A percentile compares a stretch with the other conserved stretches of the same genome.
phyloP scores from a whole-genome alignment of 2,329 filamentous ascomycete genomes.

The Myriosclerotinia duriaeana region DNA sequence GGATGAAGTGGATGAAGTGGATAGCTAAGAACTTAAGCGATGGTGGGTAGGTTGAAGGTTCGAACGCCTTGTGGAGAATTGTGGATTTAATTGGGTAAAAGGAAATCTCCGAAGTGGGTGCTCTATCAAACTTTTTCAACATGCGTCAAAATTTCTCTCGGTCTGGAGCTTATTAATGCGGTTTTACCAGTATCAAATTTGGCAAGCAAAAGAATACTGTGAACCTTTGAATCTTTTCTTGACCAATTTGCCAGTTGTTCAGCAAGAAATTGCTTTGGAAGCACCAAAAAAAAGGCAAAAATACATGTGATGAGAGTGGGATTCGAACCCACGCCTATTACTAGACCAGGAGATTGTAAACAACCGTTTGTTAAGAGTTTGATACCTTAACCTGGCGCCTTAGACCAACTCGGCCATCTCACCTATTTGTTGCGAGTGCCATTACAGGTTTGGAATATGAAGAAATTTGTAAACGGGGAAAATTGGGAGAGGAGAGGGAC shows the following conservation, averaged over 20 bases:
- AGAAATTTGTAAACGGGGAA: neutral
- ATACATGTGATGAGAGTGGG: constrained; percentile 1
- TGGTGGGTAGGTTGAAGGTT: neutral
- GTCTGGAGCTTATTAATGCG: neutral
- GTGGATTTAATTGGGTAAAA: constrained; percentile 12
- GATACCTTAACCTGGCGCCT: constrained; percentile 20
- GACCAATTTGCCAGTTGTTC: neutral
- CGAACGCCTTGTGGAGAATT: constrained; percentile 8
- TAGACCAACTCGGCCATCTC: constrained; percentile 21
- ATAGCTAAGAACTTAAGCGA: neutral
- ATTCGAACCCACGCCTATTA: constrained; percentile 20
- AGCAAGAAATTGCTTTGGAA: neutral
- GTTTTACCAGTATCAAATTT: neutral
- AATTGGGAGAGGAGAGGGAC: neutral
- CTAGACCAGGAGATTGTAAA: constrained; percentile 17
- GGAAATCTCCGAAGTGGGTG: constrained; percentile 1
- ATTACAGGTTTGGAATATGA: neutral
- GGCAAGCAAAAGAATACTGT: neutral
- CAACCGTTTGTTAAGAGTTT: neutral
- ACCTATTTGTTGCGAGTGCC: fast-evolving
- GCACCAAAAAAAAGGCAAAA: neutral
- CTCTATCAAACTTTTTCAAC: neutral
- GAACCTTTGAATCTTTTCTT: neutral
- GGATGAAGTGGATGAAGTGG: constrained; percentile 6
- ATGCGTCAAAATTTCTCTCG: constrained; percentile 1